Base-by-base conservation (phyloP, 1,139 yeast species). In the Geotrichum restrictum region DNA sequence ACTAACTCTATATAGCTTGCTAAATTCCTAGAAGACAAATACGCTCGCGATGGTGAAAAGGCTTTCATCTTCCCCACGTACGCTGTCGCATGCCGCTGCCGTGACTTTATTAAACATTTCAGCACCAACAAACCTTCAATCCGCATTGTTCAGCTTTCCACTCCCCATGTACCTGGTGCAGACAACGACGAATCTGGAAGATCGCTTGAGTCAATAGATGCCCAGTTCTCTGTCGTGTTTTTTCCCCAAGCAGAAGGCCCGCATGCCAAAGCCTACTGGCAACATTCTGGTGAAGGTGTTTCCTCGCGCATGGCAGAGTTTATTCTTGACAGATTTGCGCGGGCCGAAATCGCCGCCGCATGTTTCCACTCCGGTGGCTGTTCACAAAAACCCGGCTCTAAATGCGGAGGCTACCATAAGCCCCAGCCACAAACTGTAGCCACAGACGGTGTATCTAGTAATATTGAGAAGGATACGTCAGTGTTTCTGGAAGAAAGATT, bases 201-300 rank as follows among this genome's bases (percentile, higher is more conserved):
- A 24, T 75, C 72, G 53, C 76, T 81, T 1, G 78, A 77, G 55
- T 74, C 81, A 54, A 72, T 80, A 21, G 91, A 82, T 57, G 80
- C 91, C 6, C 78, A 78, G 48, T 78, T 91, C 53, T 86, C 93
- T 0, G 86, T 82, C 31, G 88, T 88, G 1, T 85, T 93, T 60
- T 83, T 85, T 62, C 88, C 88, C 0, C 73, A 75, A 1, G 64
- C 70, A 1, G 80, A 78, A 49, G 81, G 74, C 59, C 69, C 79
- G 1, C 66, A 85, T 4, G 93, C 94, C 33, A 89, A 88, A 66
- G 82, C 81, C 61, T 93, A 87, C 70, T 93, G 98, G 98, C 97
- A 91, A 66, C 97, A 91, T 64, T 76, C 95, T 0, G 98, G 98
- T 32, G 98, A 93, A 68, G 96, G 96, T 11, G 80, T 93, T 42